Evolutionary conservation across 2,329 filamentous ascomycete species (phyloP), one percentile per base, ranked within the genome.

Genomic region (Malbranchea zuffiana): DNA sequence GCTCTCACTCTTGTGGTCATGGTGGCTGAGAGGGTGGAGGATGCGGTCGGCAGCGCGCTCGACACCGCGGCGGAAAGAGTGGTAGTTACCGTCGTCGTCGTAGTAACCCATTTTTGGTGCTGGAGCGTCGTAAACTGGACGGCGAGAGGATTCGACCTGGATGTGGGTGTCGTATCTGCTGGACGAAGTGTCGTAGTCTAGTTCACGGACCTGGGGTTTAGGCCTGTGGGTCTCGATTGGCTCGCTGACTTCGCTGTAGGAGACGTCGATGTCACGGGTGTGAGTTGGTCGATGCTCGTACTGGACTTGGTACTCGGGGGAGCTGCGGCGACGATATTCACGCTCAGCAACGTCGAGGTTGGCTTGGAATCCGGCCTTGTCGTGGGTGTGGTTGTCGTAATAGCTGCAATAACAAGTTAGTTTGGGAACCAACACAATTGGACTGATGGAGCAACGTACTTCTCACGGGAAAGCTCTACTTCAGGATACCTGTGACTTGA

Each of bases 11-110:
- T 47, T 40, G 44, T 58, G 56, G 51, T 67, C 59, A 45, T 67
- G 59, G 49, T 68, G 68, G 57, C 71, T 66, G 61, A 77, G 71
- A 49, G 75, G 74, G 63, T 79, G 75, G 43, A 75, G 56, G 61
- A 81, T 66, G 51, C 69, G 69, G 56, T 81, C 77, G 54, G 74
- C 75, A 53, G 73, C 76, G 54, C 71, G 69, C 64, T 77, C 71
- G 50, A 81, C 68, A 59, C 77, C 77, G 62, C 78, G 75, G 64
- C 78, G 77, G 70, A 82, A 75, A 51, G 73, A 78, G 67, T 82
- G 78, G 66, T 82, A 81, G 51, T 81, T 72, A 57, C 78, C 78
- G 61, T 82, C 76, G 67, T 81, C 74, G 74, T 82, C 78, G 77
- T 82, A 81, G 69, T 81, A 82, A 70, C 78, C 78, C 78, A 82